Evolutionary conservation across 78 protist genomes (phyloP).

Genomic region (Creolimax fragrantissima): DNA sequence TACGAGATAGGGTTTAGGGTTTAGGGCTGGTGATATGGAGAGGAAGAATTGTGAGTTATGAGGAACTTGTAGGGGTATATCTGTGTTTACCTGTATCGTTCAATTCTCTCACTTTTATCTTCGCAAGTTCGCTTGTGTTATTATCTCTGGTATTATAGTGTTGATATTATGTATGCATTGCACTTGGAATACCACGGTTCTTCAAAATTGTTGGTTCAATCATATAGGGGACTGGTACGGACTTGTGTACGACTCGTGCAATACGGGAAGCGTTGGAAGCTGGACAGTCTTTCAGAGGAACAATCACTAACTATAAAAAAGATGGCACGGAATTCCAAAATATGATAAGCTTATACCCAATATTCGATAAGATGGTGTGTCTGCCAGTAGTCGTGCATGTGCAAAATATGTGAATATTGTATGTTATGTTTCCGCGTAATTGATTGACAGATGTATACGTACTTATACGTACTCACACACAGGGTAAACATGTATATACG

Average conservation of each 20-base stretch:
- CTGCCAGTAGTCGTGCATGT: background rate
- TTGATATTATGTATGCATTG: too few relatives aligned
- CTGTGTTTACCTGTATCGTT: background rate
- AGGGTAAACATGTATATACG: background rate
- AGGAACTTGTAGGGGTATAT: too few relatives aligned
- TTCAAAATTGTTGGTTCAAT: too few relatives aligned
- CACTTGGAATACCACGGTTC: background rate
- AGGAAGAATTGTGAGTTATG: too few relatives aligned
- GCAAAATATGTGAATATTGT: background rate
- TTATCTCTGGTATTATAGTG: too few relatives aligned
- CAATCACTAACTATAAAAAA: background rate
- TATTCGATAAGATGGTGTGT: background rate
- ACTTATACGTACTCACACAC: background rate
- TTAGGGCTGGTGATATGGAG: too few relatives aligned
- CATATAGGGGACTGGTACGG: too few relatives aligned
- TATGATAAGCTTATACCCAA: background rate
- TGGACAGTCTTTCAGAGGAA: background rate
- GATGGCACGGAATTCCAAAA: background rate
- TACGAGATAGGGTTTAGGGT: too few relatives aligned
- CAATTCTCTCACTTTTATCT: background rate
- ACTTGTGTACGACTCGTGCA: too few relatives aligned
- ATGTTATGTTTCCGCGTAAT: background rate
- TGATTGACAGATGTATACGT: background rate
- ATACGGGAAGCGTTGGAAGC: background rate
- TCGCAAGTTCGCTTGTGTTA: background rate